Evolutionary conservation across 2,329 filamentous ascomycete species (phyloP).

Genomic region (Aspergillus uvarum): DNA sequence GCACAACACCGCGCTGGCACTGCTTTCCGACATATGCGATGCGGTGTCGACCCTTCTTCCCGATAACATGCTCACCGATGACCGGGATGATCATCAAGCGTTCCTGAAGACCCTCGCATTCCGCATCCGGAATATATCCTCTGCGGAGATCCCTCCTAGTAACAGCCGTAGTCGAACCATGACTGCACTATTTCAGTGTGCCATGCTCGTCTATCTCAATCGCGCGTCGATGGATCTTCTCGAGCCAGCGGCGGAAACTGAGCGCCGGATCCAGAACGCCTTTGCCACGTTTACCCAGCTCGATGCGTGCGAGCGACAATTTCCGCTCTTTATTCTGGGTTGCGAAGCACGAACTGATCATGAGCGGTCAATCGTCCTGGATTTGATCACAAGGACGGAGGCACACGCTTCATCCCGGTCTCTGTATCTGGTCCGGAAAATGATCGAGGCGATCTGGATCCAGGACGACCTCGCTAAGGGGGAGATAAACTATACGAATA

Average conservation of each 20-base stretch:
- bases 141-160: not conserved
- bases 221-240: not conserved
- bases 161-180: not conserved
- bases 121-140: not conserved
- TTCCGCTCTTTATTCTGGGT: constrained; percentile 12
- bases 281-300: constrained; percentile 2
- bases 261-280: not conserved
- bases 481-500: constrained; percentile 7
- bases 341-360: constrained; percentile 12
- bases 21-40: constrained; percentile 6
- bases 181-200: constrained; percentile 4
- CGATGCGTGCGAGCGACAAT: constrained; percentile 8
- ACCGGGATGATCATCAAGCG: not conserved
- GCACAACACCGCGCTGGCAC: not conserved
- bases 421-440: not conserved
- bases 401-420: constrained; percentile 5
- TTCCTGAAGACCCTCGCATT: not conserved
- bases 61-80: not conserved
- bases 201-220: constrained; percentile 11
- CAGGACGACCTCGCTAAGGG: constrained; percentile 15
- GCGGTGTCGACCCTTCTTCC: not conserved
- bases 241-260: not conserved
- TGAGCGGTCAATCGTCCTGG: constrained; percentile 8
- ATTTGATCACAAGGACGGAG: constrained; percentile 10
- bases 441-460: constrained; percentile 11